Evolutionary conservation across 2,329 filamentous ascomycete species (phyloP), one percentile per base, ranked within the genome.

Genomic region (Colletotrichum spinosum): DNA sequence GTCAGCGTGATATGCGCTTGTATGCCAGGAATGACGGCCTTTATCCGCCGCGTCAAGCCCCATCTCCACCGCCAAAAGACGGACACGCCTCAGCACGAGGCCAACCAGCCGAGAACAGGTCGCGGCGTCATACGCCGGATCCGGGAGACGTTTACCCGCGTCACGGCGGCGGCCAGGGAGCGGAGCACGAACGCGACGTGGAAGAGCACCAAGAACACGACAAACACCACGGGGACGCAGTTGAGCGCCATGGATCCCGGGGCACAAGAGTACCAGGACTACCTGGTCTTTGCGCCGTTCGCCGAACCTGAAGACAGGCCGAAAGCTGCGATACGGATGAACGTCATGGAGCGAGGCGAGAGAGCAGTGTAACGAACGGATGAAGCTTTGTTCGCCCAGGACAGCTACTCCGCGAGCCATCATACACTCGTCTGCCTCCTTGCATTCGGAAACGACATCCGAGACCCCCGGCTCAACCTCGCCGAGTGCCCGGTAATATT

Each of bases 1-100:
- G 11, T 63, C 0, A 60, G 64, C 39, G 56, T 68, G 34, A 65
- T 67, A 15, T 67, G 64, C 25, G 59, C 64, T 1, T 68, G 67
- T 5, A 56, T 68, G 52, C 59, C 67, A 1, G 61, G 61, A 2
- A 60, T 65, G 50, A 60, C 50, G 2, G 50, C 61, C 8, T 65
- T 65, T 2, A 35, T 60, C 7, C 61, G 61, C 8, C 61, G 61
- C 33, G n/a, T 64, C 8, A 39, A 12, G 10, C 60, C 55, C 5
- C 11, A 44, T 6, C 33, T 60, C 8, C 35, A 33, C 4, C 25
- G 49, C 11, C 33, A 35, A 4, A 9, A 38, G 10, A 9, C 33
- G 3, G 8, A 48, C n/a, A 17, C 33, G 3, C 25, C 25, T 4
- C 17, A 38, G 10, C 41, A 49, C 2, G 25, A 25, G 8, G 41